Base-by-base conservation (phyloP, 371 early-diverging fungal genomes). In the Apophysomyces sp. region DNA sequence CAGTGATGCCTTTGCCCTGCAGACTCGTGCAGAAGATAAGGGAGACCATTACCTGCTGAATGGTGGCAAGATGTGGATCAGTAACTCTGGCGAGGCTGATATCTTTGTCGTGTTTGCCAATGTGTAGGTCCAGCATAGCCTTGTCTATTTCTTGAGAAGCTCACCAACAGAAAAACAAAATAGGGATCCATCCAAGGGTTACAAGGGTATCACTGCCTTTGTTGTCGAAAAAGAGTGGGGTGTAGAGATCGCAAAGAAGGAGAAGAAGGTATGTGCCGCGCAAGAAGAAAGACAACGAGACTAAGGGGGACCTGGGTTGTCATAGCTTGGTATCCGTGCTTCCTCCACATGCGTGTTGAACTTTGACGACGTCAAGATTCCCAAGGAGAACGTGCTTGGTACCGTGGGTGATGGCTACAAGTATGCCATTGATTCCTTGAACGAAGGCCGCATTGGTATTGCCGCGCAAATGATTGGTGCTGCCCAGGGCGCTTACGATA, bases 361-460 rank as follows among this genome's bases (percentile, higher is more conserved):
- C 70, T 96, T 98, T 82, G 99, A 98, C 68, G 92, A 95, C 58
- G 76, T 98, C 60, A 84, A 86, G 60, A 72, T 98, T 34, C 99
- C 98, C 30, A 93, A 86, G 34, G 80, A 76, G 44, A 95, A 96
- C 72, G 82, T 98, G 15, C 72, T 98, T 27, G 99, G 99, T 40
- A 90, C 95, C 66, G 81, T 94, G 39, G 98, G 98, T 37, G 86
- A 96, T 73, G 99, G 99, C 26, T 98, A 98, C 93, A 97, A 97
- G 83, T 95, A 95, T 62, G 98, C 99, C 61, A 98, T 98, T 63
- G 97, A 96, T 72, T 95, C 95, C 44, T 85, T 98, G 69, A 98
- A 98, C 85, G 99, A 98, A 78, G 99, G 99, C 18, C 92, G 99
- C 75, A 94, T 98, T 55, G 99, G 99, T 67, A 97, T 97, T 78